Evolutionary conservation across 2,329 filamentous ascomycete species (phyloP).

Genomic region (Sarocladium strictum): DNA sequence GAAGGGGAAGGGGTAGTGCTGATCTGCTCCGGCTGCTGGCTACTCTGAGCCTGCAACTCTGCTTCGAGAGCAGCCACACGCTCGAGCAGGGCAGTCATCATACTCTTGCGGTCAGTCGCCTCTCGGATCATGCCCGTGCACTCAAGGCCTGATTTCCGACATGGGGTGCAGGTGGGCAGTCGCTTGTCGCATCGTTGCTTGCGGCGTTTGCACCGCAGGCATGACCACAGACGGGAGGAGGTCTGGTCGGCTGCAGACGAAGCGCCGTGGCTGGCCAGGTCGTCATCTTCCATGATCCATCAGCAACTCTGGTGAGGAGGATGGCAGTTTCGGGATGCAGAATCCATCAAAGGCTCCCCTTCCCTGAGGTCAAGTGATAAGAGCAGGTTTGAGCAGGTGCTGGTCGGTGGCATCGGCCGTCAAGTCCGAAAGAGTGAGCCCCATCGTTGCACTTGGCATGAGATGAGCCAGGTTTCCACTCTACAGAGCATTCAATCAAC

Average conservation of each 20-base stretch:
- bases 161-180: slow-evolving; percentile 10
- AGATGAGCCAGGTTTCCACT: too few species aligned
- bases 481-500: background rate
- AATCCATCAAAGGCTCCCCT: background rate
- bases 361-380: background rate
- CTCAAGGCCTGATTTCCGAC: background rate
- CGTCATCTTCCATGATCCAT: background rate
- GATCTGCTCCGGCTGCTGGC: background rate
- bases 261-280: background rate
- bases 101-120: slow-evolving; percentile 10
- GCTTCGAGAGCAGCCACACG: slow-evolving; percentile 9
- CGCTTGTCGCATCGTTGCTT: slow-evolving; percentile 13
- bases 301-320: background rate
- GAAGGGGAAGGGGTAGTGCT: background rate
- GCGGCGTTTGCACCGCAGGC: slow-evolving; percentile 7
- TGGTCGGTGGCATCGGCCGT: background rate
- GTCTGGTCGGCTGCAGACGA: background rate
- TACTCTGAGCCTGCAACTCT: background rate
- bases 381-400: background rate
- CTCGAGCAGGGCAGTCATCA: slow-evolving; percentile 9
- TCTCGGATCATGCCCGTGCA: slow-evolving; percentile 8
- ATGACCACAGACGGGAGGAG: background rate
- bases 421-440: background rate
- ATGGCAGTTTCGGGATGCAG: background rate
- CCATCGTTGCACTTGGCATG: background rate